phyloP scores from a whole-genome alignment of 768 basidiomycete genomes.

The Boletales sp. region DNA sequence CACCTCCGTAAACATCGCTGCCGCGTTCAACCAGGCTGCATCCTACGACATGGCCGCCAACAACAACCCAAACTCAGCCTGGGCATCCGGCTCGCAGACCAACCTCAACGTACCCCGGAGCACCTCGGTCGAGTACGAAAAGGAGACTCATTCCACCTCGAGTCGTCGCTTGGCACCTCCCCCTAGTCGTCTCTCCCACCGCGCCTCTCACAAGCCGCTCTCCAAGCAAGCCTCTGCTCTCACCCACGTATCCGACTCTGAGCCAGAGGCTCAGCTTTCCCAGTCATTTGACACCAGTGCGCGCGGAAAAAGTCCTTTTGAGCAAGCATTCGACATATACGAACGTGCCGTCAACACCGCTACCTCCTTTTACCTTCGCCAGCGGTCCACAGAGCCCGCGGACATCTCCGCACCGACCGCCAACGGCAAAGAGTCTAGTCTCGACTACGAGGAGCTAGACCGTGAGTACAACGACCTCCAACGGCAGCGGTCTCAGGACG shows the following conservation, averaged over 20 bases:
- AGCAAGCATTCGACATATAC: conserved; percentile 54
- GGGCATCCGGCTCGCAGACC: conserved; percentile 59
- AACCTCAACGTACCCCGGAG: conserved; percentile 57
- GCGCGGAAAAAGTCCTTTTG: conserved; percentile 70
- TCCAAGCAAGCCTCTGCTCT: conserved; percentile 50
- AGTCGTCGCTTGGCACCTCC: conserved; percentile 60
- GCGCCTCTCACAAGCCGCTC: conserved; percentile 42
- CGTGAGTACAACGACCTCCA: conserved; percentile 48
- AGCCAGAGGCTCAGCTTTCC: conserved; percentile 47
- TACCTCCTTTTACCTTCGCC: conserved; percentile 59
- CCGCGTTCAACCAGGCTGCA: conserved; percentile 74
- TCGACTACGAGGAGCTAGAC: conserved; percentile 80
- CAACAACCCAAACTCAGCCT: conserved; percentile 56
- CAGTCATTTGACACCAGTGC: conserved; percentile 31
- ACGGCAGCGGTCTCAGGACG: conserved; percentile 21
- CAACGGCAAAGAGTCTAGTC: conserved; percentile 46
- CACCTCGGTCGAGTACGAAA: conserved; percentile 79
- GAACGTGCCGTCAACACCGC: conserved; percentile 52
- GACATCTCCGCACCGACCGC: conserved; percentile 36
- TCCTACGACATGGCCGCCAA: conserved; percentile 40
- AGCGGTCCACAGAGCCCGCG: conserved; percentile 57
- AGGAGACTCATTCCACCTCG: conserved; percentile 51
- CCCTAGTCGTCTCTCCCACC: conserved; percentile 43
- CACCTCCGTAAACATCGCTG: conserved; percentile 84
- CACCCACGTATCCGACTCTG: conserved; percentile 64